Evolutionary conservation across 768 basidiomycete species (phyloP), one percentile per base, ranked within the genome.

Genomic region (Stropharia rugosoannulata): DNA sequence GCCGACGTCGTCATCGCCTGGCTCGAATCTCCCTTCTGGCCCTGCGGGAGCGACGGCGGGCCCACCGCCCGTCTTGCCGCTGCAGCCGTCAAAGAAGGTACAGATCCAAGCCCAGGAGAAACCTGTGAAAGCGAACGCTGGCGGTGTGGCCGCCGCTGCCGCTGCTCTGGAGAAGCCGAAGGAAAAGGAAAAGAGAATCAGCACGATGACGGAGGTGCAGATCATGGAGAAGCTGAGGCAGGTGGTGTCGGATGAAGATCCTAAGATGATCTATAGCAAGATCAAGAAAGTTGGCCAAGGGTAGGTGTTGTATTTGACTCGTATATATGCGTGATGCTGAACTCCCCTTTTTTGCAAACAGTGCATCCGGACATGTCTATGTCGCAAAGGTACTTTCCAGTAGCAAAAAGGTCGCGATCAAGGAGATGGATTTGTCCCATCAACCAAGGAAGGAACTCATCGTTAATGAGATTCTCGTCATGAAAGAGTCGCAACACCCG

Each of bases 251-350:
- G 75, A 82, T 41, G 87, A 93, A 18, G 96, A 98, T 68, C 96
- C 96, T 19, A 94, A 91, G 73, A 65, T 79, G 62, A 68, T 96
- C 16, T 99, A 98, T 72, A 90, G 89, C 64, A 98, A 97, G 80
- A 97, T 98, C 71, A 95, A 93, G 79, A 99, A 98, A 76, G 93
- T 99, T 58, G 96, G 96, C 35, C 96, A 99, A 71, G 96, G 95
- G 94, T 97, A 70, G 70, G 92, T 80, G 10, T 36, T 58, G 18
- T 42, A 3, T 35, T 16, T 22, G 11, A 13, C 22, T 9, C 25
- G 13, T 42, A 15, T 19, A n/a, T 45, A 44, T 39, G 55, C 55
- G 22, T 66, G 60, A 69, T 60, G 13, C 45, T 19, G 37, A 2
- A 19, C 32, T 57, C 48, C 51, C 49, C 51, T 60, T 55, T 57